phyloP scores from a whole-genome alignment of 768 basidiomycete species.

The Russula compacta region DNA sequence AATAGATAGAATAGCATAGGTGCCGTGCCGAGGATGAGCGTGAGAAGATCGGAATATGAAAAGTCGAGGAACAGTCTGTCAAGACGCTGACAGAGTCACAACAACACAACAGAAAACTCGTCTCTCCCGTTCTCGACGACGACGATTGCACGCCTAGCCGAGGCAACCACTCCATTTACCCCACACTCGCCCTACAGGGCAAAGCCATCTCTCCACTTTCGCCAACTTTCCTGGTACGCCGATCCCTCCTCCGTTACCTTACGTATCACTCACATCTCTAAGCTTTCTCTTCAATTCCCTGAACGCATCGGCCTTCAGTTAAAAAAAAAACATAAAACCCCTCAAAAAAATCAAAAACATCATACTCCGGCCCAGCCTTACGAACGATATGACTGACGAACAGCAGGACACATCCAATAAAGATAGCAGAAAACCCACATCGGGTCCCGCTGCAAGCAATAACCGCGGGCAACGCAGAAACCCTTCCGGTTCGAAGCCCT shows the following conservation, averaged over 20 bases:
- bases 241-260: constrained; percentile 8
- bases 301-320: constrained; percentile 11
- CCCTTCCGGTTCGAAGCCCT: constrained; percentile 38
- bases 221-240: constrained; percentile 39
- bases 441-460: constrained; percentile 29
- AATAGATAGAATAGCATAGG: no score
- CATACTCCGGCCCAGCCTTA: constrained; percentile 37
- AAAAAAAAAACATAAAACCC: constrained; percentile 38
- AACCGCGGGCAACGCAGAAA: constrained; percentile 53
- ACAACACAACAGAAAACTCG: neutral
- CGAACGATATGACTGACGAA: constrained; percentile 85
- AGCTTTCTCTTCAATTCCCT: constrained; percentile 17
- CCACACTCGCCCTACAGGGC: constrained; percentile 88
- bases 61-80: neutral
- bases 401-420: constrained; percentile 42
- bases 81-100: neutral
- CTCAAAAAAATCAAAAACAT: constrained; percentile 31
- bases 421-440: constrained; percentile 63
- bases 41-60: constrained; percentile 21
- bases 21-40: neutral
- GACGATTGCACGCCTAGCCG: constrained; percentile 37
- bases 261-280: neutral
- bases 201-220: constrained; percentile 51
- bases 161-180: constrained; percentile 49
- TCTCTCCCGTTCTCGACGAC: constrained; percentile 19